Percentiles rank a stretch among this genome's conserved stretches.
phyloP scores from a whole-genome alignment of 257 asterid species.

The Gentiana dahurica region DNA sequence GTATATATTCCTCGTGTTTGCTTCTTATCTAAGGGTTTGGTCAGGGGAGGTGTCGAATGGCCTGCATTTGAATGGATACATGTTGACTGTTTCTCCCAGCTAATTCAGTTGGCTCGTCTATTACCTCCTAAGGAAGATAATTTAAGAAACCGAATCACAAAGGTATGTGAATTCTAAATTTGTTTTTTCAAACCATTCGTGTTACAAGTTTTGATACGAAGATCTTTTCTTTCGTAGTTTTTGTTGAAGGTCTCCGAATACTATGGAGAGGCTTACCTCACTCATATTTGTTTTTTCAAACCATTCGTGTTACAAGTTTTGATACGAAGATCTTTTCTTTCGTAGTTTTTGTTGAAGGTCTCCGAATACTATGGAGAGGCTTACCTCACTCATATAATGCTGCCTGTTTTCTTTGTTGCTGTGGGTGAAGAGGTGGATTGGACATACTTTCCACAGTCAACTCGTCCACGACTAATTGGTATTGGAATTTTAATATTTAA shows the following conservation, averaged over 20 bases:
- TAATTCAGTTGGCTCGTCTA: constrained; percentile 71
- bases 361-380: constrained; percentile 64
- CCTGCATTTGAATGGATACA: constrained; percentile 89
- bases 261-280: constrained; percentile 41
- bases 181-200: too few relatives aligned
- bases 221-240: constrained; percentile 44
- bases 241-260: constrained; percentile 53
- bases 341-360: constrained; percentile 73
- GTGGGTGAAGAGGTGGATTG: constrained; percentile 73
- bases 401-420: constrained; percentile 77
- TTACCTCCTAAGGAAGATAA: constrained; percentile 95
- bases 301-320: not conserved
- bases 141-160: constrained; percentile 63
- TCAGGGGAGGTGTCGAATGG: constrained; percentile 84
- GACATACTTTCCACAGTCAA: constrained; percentile 46
- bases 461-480: constrained; percentile 56
- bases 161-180: constrained; percentile 30
- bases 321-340: constrained; percentile 9
- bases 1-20: not conserved
- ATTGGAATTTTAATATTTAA: constrained; percentile 4
- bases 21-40: constrained; percentile 16
- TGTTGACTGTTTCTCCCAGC: constrained; percentile 66
- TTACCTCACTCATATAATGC: constrained; percentile 69
- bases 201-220: not conserved
- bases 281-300: too few relatives aligned